Evolutionary conservation across 2,329 filamentous ascomycete genomes (phyloP).

Genomic region (Scedosporium minutisporum): DNA sequence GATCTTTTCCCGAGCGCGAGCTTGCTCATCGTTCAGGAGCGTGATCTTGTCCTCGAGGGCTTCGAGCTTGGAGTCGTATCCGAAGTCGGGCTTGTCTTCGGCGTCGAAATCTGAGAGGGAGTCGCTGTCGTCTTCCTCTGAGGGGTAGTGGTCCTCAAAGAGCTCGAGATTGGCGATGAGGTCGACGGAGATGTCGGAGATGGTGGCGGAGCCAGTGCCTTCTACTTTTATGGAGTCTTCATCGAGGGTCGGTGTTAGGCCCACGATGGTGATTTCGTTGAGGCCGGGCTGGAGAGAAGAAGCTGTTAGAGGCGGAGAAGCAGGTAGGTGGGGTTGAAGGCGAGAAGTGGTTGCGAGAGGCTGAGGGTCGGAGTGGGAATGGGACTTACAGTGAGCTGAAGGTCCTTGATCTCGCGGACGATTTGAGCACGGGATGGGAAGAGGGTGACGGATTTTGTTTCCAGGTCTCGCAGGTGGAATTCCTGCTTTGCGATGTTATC

Average conservation of each 20-base stretch:
- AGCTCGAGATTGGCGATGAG: constrained; percentile 43
- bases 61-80: constrained; percentile 5
- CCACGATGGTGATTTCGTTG: constrained; percentile 48
- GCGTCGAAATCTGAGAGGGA: constrained; percentile 11
- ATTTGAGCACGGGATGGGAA: constrained; percentile 53
- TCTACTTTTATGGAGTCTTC: constrained; percentile 53
- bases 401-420: constrained; percentile 46
- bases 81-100: constrained; percentile 15
- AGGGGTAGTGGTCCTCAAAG: constrained; percentile 44
- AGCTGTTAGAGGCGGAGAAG: too few relatives aligned
- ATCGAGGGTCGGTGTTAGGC: constrained; percentile 45
- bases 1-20: constrained; percentile 19
- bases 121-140: constrained; percentile 21
- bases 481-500: constrained; percentile 16
- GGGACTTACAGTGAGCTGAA: constrained; percentile 33
- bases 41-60: constrained; percentile 21
- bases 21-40: constrained; percentile 19
- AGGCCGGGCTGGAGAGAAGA: constrained; percentile 42
- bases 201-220: constrained; percentile 43
- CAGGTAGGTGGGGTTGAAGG: constrained; percentile 34
- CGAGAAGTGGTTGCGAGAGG: constrained; percentile 30
- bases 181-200: constrained; percentile 53
- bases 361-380: not conserved
- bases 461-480: constrained; percentile 46
- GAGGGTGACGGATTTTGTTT: constrained; percentile 52